Base-by-base conservation (phyloP, 2,329 filamentous ascomycete species). In the Mariannaea elegans region DNA sequence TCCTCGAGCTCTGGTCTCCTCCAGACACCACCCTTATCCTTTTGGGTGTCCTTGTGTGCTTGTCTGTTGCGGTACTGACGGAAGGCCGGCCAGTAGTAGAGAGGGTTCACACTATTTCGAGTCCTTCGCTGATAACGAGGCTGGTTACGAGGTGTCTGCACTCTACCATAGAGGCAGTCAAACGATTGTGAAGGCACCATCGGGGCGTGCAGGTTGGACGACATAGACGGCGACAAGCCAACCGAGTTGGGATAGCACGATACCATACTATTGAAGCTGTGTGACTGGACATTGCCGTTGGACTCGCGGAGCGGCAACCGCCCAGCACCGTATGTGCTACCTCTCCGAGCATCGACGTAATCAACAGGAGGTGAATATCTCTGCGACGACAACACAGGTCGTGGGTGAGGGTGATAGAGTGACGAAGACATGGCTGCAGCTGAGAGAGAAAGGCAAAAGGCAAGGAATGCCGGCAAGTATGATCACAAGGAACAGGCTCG, bases 1-100 rank as follows among this genome's bases (percentile, higher is more conserved):
- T 86, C 81, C 71, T 90, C 88, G 8, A 90, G 79, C 65, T 86
- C 82, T 3, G 86, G 80, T 34, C 76, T 73, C 41, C 76, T 73
- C 76, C 76, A 78, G 36, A 53, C 88, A 80, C 88, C 88, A 84
- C 73, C 78, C 68, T 88, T 85, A 64, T 85, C 82, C 67, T 88
- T 86, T 59, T 78, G 76, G 58, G 83, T 81, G 58, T 86, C 84
- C 72, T 89, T 88, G 74, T 87, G 84, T 62, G 81, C 83, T 74
- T 89, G 87, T 72, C 87, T 85, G 71, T 84, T 83, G 66, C 88
- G 84, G 74, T 90, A 90, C 66, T 87, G 85, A 59, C 85, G 82
- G 69, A 90, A 90, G 62, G 87, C 83, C 14, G 83, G 82, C 65
- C 86, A 86, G 56, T 84, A 81, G 68, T 87, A 87, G 66, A 90